Evolutionary conservation across 768 basidiomycete genomes (phyloP), one percentile per base, ranked within the genome.

Genomic region (Pleurotus platypus): DNA sequence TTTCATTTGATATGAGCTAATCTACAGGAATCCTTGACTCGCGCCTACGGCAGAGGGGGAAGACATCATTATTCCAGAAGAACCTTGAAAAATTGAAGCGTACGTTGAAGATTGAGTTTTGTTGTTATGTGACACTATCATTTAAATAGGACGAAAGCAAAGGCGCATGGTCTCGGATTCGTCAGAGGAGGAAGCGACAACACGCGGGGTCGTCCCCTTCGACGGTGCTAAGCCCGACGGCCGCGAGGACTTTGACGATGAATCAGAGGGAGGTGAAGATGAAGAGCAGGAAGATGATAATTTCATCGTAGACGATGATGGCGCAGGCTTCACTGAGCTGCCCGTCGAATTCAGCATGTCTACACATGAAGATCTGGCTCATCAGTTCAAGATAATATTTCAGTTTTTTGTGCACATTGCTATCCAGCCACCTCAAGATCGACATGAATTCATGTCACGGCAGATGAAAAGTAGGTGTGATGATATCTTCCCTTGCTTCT

Each of bases 331-430:
- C 3, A 69, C 79, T 16, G 70, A 78, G 37, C 75, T 92, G n/a
- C 92, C 91, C 7, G 76, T 77, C 51, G 82, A 87, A 63, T 96
- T 92, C 72, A 93, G 90, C 69, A 85, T 90, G 85, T 80, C 81
- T 55, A 78, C 85, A 1, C 86, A 89, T 66, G 85, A 92, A 66
- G 88, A 91, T 63, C 75, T 89, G 16, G 73, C 81, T 12, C 81
- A 88, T 60, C 89, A 93, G 60, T 92, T 93, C 80, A 94, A 93
- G 72, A 86, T 89, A 39, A 78, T 94, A 45, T 93, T 91, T 62
- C 93, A 96, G 65, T 80, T 94, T 26, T 90, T 94, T 61, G 89
- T 94, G 11, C 86, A 94, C 62, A 73, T 95, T 42, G 88, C 89
- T 38, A 84, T 91, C 27, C 81, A 75, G 30, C 76, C 81, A 4